Conservation (phyloP, 1,139 yeast genomes). For the Meyerozyma guilliermondii region DNA sequence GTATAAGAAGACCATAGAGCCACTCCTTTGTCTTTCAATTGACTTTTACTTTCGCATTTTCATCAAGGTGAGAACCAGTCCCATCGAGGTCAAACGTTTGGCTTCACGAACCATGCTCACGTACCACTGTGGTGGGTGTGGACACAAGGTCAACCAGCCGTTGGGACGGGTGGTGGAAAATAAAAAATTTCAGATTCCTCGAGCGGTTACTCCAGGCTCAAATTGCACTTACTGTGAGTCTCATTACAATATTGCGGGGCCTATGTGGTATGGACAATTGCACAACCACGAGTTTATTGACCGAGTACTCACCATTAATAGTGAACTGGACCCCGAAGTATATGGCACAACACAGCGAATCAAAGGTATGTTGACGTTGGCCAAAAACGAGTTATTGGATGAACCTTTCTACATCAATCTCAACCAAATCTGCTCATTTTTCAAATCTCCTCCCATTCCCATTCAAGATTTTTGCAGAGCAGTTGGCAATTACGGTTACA, state of each 20-base stretch:
- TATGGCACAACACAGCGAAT: constrained; percentile 82
- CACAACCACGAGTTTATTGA: constrained; percentile 67
- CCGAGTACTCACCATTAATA: constrained; percentile 53
- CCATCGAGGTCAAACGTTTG: constrained; percentile 71
- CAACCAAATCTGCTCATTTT: constrained; percentile 65
- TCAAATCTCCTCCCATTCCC: constrained; percentile 83
- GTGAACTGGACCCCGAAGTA: constrained; percentile 40
- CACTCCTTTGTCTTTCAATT: constrained; percentile 75
- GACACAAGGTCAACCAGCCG: constrained; percentile 63
- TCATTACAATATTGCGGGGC: constrained; percentile 80
- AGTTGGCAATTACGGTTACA: constrained; percentile 77
- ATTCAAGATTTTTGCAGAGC: constrained; percentile 70
- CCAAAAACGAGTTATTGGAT: constrained; percentile 57
- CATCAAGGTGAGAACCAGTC: constrained; percentile 70
- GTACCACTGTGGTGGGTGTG: constrained; percentile 87
- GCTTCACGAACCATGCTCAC: constrained; percentile 73
- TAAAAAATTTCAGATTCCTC: constrained; percentile 34
- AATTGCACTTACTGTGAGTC: constrained; percentile 69
- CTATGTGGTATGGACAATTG: constrained; percentile 87
- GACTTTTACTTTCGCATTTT: constrained; percentile 90
- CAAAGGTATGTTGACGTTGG: constrained; percentile 87
- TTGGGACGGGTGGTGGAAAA: constrained; percentile 56
- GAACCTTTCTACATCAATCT: constrained; percentile 81
- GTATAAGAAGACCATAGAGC: constrained; percentile 82
- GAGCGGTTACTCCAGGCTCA: constrained; percentile 16